phyloP scores from a whole-genome alignment of 2,329 filamentous ascomycete genomes.

The Chrysosporium keratinophilum region DNA sequence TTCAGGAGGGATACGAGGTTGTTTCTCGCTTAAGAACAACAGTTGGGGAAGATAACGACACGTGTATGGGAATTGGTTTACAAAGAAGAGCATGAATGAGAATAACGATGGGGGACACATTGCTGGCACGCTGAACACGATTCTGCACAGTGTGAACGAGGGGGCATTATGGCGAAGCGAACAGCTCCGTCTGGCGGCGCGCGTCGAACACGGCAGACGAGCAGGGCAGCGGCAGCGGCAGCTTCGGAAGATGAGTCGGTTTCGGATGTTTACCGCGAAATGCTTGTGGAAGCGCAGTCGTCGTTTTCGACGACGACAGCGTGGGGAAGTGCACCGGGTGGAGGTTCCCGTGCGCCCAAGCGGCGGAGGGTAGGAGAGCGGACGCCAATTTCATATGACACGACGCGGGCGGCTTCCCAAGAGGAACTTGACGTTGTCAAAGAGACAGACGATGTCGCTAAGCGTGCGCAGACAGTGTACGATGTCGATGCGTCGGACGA shows the following conservation, averaged over 20 bases:
- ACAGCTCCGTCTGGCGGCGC: neutral
- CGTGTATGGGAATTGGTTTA: too few species aligned
- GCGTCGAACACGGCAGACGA: neutral
- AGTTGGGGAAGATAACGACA: too few species aligned
- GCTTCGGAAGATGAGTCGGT: constrained; percentile 9
- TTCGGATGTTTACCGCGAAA: constrained; percentile 12
- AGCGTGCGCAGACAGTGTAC: constrained; percentile 29
- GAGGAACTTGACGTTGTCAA: constrained; percentile 11
- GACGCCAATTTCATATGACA: constrained; percentile 5
- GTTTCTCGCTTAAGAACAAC: neutral
- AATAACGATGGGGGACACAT: neutral
- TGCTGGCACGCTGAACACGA: neutral
- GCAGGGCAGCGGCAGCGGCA: neutral
- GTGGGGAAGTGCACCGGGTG: too few species aligned
- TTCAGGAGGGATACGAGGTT: neutral
- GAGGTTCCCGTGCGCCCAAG: constrained; percentile 11
- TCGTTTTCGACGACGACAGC: neutral
- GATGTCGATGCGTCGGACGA: constrained; percentile 45
- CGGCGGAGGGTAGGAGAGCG: constrained; percentile 18
- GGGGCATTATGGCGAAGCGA: constrained; percentile 6
- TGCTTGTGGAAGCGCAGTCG: constrained; percentile 11
- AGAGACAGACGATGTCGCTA: constrained; percentile 12
- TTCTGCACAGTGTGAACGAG: neutral
- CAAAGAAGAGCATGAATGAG: neutral
- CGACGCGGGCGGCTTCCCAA: neutral